phyloP scores from a whole-genome alignment of 1,284 basidiomycete genomes.

The Tylopilus orsonianus region DNA sequence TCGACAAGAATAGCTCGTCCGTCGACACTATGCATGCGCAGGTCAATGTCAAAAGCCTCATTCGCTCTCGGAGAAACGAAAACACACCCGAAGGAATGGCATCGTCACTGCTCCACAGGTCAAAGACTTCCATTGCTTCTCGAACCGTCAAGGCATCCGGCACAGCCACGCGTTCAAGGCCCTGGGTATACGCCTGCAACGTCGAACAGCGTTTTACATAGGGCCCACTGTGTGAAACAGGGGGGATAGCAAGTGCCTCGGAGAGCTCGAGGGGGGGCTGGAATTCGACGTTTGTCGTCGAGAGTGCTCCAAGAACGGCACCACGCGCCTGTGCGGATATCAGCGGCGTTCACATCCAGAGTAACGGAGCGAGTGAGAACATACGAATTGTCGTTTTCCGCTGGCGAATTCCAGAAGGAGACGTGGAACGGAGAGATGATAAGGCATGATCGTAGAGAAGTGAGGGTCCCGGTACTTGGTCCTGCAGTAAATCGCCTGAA shows the following conservation, averaged over 20 bases:
- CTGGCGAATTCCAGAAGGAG: slow-evolving; percentile 76
- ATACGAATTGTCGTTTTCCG: slow-evolving; percentile 66
- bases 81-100: slow-evolving; percentile 28
- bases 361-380: slow-evolving; percentile 35
- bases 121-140: slow-evolving; percentile 69
- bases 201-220: slow-evolving; percentile 50
- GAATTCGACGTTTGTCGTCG: slow-evolving; percentile 53
- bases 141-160: slow-evolving; percentile 55
- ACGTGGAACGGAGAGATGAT: slow-evolving; percentile 81
- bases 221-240: slow-evolving; percentile 40
- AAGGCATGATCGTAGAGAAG: slow-evolving; percentile 70
- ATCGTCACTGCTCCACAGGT: slow-evolving; percentile 64
- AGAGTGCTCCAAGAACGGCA: slow-evolving; percentile 67
- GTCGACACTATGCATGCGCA: slow-evolving; percentile 38
- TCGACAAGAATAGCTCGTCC: slow-evolving; percentile 70
- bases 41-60: neutral
- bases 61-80: neutral
- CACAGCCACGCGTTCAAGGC: slow-evolving; percentile 53
- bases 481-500: slow-evolving; percentile 77
- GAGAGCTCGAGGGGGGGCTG: slow-evolving; percentile 57
- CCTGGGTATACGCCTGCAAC: slow-evolving; percentile 51
- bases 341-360: neutral
- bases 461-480: slow-evolving; percentile 80
- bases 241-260: slow-evolving; percentile 48
- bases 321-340: slow-evolving; percentile 50